Percentiles rank a stretch among this genome's conserved stretches.
Evolutionary conservation across 495 filamentous ascomycete genomes (phyloP).

Genomic region (Neurospora sp.): DNA sequence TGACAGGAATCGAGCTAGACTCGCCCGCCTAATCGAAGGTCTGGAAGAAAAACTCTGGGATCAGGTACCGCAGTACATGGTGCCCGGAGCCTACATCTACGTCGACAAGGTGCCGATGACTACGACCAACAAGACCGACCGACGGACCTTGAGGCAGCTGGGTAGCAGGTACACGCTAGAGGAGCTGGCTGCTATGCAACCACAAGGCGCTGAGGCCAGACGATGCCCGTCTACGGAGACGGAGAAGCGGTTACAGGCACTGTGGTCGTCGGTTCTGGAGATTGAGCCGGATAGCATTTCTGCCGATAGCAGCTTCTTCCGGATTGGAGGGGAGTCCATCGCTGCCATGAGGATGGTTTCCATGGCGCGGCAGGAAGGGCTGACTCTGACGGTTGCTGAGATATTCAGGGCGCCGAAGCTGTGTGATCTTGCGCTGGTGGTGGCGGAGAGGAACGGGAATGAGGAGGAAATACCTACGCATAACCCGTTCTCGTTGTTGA

Average conservation of each 20-base stretch:
- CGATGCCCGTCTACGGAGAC: conserved; percentile 1
- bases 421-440: conserved; percentile 27
- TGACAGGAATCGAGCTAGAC: too few species aligned
- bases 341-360: conserved; percentile 59
- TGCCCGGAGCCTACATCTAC: too few species aligned
- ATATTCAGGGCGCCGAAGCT: conserved; percentile 42
- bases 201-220: not conserved
- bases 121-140: conserved; percentile 15
- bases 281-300: conserved; percentile 27
- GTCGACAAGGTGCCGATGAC: too few species aligned
- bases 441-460: not conserved
- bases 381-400: conserved; percentile 43
- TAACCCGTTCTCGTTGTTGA: not conserved
- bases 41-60: too few species aligned
- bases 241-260: conserved; percentile 18
- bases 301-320: conserved; percentile 51
- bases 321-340: conserved; percentile 59
- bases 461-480: not conserved
- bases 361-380: conserved; percentile 36
- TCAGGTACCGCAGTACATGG: too few species aligned
- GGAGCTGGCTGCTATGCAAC: not conserved
- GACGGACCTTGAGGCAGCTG: conserved; percentile 1
- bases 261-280: conserved; percentile 23
- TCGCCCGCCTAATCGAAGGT: too few species aligned
- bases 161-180: not conserved